Base-by-base conservation (phyloP, 495 filamentous ascomycete species). In the Aspergillus panamensis region DNA sequence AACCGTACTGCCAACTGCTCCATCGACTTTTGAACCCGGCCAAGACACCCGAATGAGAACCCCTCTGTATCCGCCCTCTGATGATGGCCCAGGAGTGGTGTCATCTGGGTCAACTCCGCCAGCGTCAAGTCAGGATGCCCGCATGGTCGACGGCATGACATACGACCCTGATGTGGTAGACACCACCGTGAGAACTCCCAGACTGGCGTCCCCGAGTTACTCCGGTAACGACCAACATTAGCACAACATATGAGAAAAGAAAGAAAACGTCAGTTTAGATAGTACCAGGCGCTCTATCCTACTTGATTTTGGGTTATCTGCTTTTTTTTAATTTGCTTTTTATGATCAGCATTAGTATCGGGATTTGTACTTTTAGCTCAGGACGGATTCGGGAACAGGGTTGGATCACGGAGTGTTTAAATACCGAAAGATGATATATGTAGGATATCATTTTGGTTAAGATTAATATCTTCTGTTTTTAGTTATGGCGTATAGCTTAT, bases 61-160 rank as follows among this genome's bases (percentile, higher is more conserved):
- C 3, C 35, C 35, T 13, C 35, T 39, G 6, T n/a, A 39, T 8
- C 35, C 10, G 10, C 35, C 35, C 35, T 6, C 35, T 12, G 35
- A 39, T 39, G 14, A 10, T n/a, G 14, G 8, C 3, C 10, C 35
- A 39, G 10, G 16, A 45, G 16, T 45, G 42, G n/a, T 14, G 7
- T 40, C 73, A 12, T 69, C 72, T 16, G 72, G 72, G 17, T 77
- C 75, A 19, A 65, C 57, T 49, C 76, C 73, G 2, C 72, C 76
- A 0, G 76, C 76, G 55, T 70, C 74, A 6, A 50, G 69, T 19
- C 71, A 73, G 32, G 76, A 82, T 70, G 77, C 77, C 35, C 73
- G 75, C 31, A 74, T 82, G 73, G 67, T 83, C 19, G 77, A 83
- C 69, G 77, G 80, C 3, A 78, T 83, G 73, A 83, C 79, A 21